These are phyloP conservation scores for Colletotrichum viniferum DNA, from an alignment of 2,329 filamentous ascomycete species.

Conservation along the genomic window DNA sequence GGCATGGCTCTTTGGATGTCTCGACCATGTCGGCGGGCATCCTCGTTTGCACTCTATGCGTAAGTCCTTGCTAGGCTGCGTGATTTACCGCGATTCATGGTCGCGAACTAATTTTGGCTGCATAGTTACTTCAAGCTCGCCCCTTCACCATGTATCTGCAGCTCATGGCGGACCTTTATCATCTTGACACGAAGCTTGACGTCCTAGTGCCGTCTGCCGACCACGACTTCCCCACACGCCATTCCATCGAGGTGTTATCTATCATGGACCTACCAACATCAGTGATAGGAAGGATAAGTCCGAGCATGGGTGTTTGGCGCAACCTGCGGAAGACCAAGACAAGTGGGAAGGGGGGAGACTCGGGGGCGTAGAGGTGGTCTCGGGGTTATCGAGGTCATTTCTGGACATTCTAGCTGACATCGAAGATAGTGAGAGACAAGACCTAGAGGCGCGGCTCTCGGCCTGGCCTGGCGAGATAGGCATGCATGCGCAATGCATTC, in stretches of 20 bases:
- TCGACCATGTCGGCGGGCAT: constrained; percentile 17
- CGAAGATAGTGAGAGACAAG: background rate
- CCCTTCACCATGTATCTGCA: constrained; percentile 18
- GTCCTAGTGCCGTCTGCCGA: background rate
- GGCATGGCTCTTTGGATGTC: constrained; percentile 3
- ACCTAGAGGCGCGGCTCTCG: constrained; percentile 23
- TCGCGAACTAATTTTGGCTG: background rate
- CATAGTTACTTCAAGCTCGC: constrained; percentile 9
- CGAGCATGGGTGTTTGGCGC: constrained; percentile 20
- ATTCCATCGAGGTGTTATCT: constrained; percentile 20
- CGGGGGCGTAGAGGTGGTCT: constrained; percentile 31
- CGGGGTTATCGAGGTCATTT: constrained; percentile 29
- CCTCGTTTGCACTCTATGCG: constrained; percentile 15
- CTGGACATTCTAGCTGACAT: constrained; percentile 30
- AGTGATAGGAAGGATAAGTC: constrained; percentile 12
- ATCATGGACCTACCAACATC: constrained; percentile 22
- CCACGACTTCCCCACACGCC: background rate
- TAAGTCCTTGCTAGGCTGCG: background rate
- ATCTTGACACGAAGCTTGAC: background rate
- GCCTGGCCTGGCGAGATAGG: constrained; percentile 30
- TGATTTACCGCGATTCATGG: background rate
- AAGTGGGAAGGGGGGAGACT: constrained; percentile 3
- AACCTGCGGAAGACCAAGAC: constrained; percentile 12
- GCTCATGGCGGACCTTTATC: constrained; percentile 18
- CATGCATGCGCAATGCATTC: constrained; percentile 28